These are phyloP conservation scores for Plectosphaerella plurivora DNA, from an alignment of 2,329 filamentous ascomycete genomes.

Conservation along the genomic window DNA sequence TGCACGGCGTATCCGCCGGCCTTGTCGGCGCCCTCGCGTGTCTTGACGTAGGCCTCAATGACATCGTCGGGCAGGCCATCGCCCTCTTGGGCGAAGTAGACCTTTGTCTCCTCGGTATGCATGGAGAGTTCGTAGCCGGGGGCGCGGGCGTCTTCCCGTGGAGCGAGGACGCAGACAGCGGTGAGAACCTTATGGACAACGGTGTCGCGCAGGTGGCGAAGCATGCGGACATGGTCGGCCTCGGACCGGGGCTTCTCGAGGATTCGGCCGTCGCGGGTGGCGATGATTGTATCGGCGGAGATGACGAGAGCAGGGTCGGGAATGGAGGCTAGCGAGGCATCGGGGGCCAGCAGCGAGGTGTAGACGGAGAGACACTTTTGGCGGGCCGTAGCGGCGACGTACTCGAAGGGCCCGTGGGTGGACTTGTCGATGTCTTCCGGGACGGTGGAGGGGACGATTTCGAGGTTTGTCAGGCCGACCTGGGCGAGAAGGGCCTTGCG, in stretches of 20 bases:
- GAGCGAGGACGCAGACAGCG: conserved; percentile 77
- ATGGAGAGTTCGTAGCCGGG: conserved; percentile 82
- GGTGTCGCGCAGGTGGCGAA: conserved; percentile 75
- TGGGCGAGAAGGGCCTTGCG: conserved; percentile 76
- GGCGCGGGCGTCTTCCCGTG: conserved; percentile 71
- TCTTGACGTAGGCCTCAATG: conserved; percentile 72
- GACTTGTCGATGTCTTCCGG: conserved; percentile 82
- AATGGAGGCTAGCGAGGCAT: conserved; percentile 35
- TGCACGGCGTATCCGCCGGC: conserved; percentile 95
- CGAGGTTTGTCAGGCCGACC: conserved; percentile 74
- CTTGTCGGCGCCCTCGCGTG: conserved; percentile 91
- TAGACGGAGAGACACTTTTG: conserved; percentile 78
- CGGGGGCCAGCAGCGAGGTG: conserved; percentile 30
- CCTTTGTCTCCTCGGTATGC: conserved; percentile 83
- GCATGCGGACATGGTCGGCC: conserved; percentile 77
- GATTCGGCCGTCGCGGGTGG: conserved; percentile 69
- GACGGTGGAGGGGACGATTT: conserved; percentile 77
- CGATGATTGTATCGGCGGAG: conserved; percentile 86
- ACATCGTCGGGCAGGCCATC: conserved; percentile 69
- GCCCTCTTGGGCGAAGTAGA: conserved; percentile 70
- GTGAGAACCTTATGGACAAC: conserved; percentile 79
- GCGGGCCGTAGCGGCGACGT: conserved; percentile 81
- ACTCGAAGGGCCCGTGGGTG: conserved; percentile 74
- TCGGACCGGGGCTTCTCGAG: conserved; percentile 87
- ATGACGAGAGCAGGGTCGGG: conserved; percentile 80